A percentile compares a stretch with the other conserved stretches of the same genome.
phyloP scores from a whole-genome alignment of 1,139 yeast species.

The Pichia sp. region DNA sequence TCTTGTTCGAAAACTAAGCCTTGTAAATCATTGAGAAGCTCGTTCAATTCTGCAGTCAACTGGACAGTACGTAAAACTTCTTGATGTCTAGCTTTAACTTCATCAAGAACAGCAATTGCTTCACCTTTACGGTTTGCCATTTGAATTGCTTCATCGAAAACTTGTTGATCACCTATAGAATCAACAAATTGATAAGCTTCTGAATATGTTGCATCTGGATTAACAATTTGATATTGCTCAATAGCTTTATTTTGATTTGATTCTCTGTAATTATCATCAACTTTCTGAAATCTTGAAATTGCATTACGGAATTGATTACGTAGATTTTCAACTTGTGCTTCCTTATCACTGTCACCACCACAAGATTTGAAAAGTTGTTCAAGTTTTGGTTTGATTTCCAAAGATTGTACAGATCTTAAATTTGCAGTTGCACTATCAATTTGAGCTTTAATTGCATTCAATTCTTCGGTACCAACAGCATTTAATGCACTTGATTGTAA shows the following conservation, averaged over 20 bases:
- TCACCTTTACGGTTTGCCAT: conserved; percentile 87
- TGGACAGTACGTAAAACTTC: conserved; percentile 92
- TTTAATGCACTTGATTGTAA: conserved; percentile 78
- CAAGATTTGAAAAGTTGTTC: conserved; percentile 70
- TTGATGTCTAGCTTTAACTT: conserved; percentile 93
- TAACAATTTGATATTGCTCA: conserved; percentile 86
- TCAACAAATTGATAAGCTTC: conserved; percentile 64
- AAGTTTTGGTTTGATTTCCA: conserved; percentile 61
- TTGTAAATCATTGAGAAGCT: conserved; percentile 93
- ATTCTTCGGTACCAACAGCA: conserved; percentile 78
- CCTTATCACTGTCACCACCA: conserved; percentile 67
- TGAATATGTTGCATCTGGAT: conserved; percentile 84
- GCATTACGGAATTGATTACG: conserved; percentile 79
- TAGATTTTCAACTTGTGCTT: conserved; percentile 84
- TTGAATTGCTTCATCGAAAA: conserved; percentile 88
- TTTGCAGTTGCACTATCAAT: conserved; percentile 72
- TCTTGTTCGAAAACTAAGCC: conserved; percentile 95
- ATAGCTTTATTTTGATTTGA: conserved; percentile 83
- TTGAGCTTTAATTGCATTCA: conserved; percentile 63
- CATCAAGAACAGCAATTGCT: conserved; percentile 90
- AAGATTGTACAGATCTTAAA: conserved; percentile 69
- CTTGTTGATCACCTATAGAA: conserved; percentile 79
- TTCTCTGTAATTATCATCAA: conserved; percentile 82
- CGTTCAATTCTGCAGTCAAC: conserved; percentile 93
- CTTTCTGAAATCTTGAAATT: conserved; percentile 78